phyloP scores from a whole-genome alignment of 768 basidiomycete genomes.

The Serendipita indica region DNA sequence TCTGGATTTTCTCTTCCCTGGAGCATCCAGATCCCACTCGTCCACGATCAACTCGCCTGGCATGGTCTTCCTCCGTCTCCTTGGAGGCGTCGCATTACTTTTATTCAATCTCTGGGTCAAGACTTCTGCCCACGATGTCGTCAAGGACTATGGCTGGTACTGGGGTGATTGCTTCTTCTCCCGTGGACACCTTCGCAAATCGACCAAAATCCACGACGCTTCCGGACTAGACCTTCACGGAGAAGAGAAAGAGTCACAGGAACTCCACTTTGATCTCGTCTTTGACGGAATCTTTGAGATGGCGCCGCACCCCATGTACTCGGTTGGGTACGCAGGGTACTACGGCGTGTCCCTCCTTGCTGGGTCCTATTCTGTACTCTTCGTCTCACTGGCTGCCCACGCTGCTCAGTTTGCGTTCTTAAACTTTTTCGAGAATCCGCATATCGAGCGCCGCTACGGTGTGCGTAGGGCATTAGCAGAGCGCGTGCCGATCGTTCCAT shows the following conservation, averaged over 20 bases:
- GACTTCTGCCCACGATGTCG: conserved; percentile 90
- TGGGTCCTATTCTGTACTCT: conserved; percentile 80
- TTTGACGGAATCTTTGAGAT: conserved; percentile 98
- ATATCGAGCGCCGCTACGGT: conserved; percentile 90
- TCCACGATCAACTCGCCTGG: neutral
- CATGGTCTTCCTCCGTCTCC: neutral
- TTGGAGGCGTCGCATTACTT: conserved; percentile 71
- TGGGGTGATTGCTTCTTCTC: conserved; percentile 92
- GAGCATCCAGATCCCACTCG: neutral
- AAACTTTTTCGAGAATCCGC: conserved; percentile 92
- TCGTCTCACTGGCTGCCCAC: conserved; percentile 86
- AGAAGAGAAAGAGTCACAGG: neutral
- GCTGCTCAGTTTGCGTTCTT: conserved; percentile 95
- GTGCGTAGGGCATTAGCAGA: conserved; percentile 79
- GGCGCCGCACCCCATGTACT: conserved; percentile 92
- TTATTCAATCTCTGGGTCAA: conserved; percentile 98
- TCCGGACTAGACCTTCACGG: neutral
- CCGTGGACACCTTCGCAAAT: conserved; percentile 33
- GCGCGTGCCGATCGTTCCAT: conserved; percentile 40
- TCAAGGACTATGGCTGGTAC: conserved; percentile 98
- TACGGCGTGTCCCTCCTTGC: conserved; percentile 88
- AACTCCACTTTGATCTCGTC: conserved; percentile 39
- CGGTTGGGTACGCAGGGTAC: conserved; percentile 91
- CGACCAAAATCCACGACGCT: neutral
- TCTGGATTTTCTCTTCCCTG: conserved; percentile 6